These are phyloP conservation scores for Colletotrichum falcatum DNA, from an alignment of 2,329 filamentous ascomycete species.

Conservation along the genomic window DNA sequence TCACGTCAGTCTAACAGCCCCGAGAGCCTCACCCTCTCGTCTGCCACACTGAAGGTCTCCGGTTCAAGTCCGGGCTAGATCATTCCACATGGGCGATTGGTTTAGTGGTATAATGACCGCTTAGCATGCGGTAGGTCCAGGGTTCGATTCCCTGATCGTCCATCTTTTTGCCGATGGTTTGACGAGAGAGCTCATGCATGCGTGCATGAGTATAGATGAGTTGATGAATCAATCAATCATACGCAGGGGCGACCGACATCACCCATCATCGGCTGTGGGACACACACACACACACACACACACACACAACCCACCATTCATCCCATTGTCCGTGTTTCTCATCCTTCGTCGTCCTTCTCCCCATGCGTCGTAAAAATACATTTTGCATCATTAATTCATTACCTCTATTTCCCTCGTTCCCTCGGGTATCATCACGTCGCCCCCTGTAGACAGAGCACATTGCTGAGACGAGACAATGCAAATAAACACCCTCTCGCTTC, in stretches of 20 bases:
- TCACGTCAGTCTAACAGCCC: conserved; percentile 60
- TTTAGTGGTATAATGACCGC: conserved; percentile 40
- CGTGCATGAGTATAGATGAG: no score
- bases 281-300: no score
- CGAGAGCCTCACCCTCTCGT: not conserved
- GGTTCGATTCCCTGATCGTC: conserved; percentile 37
- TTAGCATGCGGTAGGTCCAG: conserved; percentile 35
- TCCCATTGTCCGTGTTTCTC: not conserved
- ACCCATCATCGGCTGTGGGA: no score
- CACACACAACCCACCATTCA: not conserved
- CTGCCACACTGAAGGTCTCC: conserved; percentile 34
- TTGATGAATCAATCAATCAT: no score
- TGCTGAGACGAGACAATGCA: conserved; percentile 25
- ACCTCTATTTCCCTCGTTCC: conserved; percentile 21
- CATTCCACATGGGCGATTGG: conserved; percentile 24
- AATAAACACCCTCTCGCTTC: not conserved
- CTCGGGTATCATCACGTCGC: conserved; percentile 39
- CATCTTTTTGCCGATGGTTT: not conserved
- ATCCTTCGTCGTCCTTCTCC: no score
- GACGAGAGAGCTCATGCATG: no score
- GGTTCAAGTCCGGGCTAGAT: conserved; percentile 34
- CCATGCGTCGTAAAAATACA: not conserved
- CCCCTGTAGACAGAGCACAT: not conserved
- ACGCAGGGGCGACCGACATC: no score
- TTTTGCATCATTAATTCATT: conserved; percentile 31